These are phyloP conservation scores for Cryphonectria parasitica DNA, from an alignment of 2,329 filamentous ascomycete species.

Conservation along the genomic window DNA sequence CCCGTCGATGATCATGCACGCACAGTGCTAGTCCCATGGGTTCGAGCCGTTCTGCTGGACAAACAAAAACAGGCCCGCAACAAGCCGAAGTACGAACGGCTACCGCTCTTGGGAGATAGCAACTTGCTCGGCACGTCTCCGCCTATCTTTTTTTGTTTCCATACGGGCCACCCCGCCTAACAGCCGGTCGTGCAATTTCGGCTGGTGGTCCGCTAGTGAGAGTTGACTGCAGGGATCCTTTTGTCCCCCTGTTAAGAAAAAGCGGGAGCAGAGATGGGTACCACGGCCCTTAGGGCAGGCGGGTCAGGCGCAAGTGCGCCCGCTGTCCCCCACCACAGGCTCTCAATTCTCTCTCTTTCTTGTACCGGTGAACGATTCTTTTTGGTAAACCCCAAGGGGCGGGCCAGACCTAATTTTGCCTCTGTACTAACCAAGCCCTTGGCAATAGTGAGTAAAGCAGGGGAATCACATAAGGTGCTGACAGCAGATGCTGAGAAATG, in stretches of 20 bases:
- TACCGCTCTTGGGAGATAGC: not conserved
- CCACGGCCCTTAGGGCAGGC: not conserved
- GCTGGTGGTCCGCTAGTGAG: not conserved
- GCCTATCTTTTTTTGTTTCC: not conserved
- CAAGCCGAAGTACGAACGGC: not conserved
- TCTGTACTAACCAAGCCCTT: not conserved
- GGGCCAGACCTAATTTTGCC: not conserved
- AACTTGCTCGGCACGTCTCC: not conserved
- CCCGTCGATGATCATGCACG: not conserved
- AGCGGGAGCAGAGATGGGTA: not conserved
- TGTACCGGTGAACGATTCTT: not conserved
- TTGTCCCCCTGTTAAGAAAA: not conserved
- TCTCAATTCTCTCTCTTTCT: not conserved
- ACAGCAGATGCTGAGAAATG: slow-evolving; percentile 6
- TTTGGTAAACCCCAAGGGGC: not conserved
- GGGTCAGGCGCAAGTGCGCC: not conserved
- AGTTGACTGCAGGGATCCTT: not conserved
- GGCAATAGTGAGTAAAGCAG: not conserved
- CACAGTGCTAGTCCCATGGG: not conserved
- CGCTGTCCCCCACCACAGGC: not conserved
- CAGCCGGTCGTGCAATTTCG: not conserved
- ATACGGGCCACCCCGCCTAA: not conserved
- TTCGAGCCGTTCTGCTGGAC: not conserved
- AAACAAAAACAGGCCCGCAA: not conserved
- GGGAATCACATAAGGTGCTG: slow-evolving; percentile 1